Evolutionary conservation across 345 rosid species (phyloP).

Genomic region (Turritis glabra): DNA sequence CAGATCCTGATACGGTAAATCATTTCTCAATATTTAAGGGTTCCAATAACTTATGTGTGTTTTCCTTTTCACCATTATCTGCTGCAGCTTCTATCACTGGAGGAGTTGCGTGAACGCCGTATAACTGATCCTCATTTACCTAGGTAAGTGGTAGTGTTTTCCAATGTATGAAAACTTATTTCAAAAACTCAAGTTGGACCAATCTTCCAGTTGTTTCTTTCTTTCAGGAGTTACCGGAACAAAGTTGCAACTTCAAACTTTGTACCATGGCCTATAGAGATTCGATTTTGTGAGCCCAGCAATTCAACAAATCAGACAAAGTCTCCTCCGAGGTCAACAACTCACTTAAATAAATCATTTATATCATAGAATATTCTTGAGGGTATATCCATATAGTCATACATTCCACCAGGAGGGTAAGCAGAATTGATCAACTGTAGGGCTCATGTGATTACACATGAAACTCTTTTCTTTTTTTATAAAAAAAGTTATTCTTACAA

Average conservation of each 20-base stretch:
- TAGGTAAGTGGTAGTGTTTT: slow-evolving; percentile 50
- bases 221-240: slow-evolving; percentile 85
- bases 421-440: background rate
- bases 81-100: slow-evolving; percentile 83
- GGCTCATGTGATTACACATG: slow-evolving; percentile 15
- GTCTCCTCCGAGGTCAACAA: slow-evolving; percentile 75
- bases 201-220: slow-evolving; percentile 20
- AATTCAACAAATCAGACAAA: slow-evolving; percentile 70
- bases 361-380: background rate
- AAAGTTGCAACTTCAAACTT: slow-evolving; percentile 65
- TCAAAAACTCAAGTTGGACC: slow-evolving; percentile 13
- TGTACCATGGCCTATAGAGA: slow-evolving; percentile 95
- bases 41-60: background rate
- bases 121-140: slow-evolving; percentile 87
- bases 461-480: background rate
- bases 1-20: slow-evolving; percentile 76
- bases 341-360: slow-evolving; percentile 13
- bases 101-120: slow-evolving; percentile 78
- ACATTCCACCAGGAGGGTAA: background rate
- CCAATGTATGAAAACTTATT: background rate
- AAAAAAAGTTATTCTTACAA: background rate
- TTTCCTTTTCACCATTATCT: slow-evolving; percentile 22
- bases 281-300: slow-evolving; percentile 86
- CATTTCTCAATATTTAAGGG: slow-evolving; percentile 12
- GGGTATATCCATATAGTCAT: background rate